A percentile compares a stretch with the other conserved stretches of the same genome.
Conservation (phyloP, 164 flowering plant species). For the Annona cherimola region DNA sequence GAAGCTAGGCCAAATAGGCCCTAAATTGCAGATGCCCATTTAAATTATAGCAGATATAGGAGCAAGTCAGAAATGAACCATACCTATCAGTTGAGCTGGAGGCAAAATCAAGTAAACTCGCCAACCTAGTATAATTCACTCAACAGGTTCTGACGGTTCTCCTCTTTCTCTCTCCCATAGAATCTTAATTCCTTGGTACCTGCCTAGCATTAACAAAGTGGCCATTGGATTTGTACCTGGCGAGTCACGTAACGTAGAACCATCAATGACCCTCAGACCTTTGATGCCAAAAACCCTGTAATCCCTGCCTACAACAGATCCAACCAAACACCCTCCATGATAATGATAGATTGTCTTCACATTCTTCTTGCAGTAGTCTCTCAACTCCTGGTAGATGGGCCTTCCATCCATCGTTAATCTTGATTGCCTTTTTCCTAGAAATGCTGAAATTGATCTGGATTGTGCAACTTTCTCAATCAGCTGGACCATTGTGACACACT, state of each 20-base stretch:
- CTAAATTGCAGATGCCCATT: too few relatives aligned
- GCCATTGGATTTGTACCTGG: constrained; percentile 47
- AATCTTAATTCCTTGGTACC: constrained; percentile 26
- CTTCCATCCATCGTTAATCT: not conserved
- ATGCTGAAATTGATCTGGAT: constrained; percentile 20
- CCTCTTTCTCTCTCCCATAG: not conserved
- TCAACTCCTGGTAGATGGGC: constrained; percentile 17
- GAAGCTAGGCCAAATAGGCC: too few relatives aligned
- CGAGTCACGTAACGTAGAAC: constrained; percentile 36
- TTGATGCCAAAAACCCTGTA: constrained; percentile 31
- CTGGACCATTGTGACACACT: constrained; percentile 19
- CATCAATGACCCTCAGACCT: constrained; percentile 39
- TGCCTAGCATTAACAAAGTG: constrained; percentile 36
- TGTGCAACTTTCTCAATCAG: constrained; percentile 20
- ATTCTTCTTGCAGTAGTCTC: constrained; percentile 26
- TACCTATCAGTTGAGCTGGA: too few relatives aligned
- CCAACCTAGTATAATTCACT: too few relatives aligned
- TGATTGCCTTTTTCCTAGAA: constrained; percentile 14
- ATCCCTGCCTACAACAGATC: constrained; percentile 35
- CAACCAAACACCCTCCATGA: constrained; percentile 39
- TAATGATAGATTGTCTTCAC: constrained; percentile 35
- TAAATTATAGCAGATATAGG: too few relatives aligned
- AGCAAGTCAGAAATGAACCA: too few relatives aligned
- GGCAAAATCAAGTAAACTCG: too few relatives aligned
- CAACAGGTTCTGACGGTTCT: not conserved